Conservation (phyloP, 2,329 filamentous ascomycete species). For the Hawksworthiomyces lignivorus region DNA sequence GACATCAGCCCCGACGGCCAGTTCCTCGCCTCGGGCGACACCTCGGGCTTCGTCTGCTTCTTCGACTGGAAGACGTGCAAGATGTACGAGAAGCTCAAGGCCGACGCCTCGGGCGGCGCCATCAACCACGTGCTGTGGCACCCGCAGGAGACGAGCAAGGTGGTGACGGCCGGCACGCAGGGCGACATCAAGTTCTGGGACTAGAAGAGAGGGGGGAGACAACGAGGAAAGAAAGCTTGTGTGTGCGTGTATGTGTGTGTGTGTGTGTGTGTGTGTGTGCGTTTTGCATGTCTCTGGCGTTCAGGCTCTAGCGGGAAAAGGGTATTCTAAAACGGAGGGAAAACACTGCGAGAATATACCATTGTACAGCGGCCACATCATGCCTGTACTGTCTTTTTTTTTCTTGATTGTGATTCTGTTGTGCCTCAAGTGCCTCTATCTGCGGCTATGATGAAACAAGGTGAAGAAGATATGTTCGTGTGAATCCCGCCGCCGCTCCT, state of each 20-base stretch:
- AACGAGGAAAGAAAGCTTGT: background rate
- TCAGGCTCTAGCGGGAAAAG: background rate
- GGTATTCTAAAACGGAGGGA: background rate
- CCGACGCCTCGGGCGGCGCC: constrained; percentile 71
- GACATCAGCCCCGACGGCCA: constrained; percentile 85
- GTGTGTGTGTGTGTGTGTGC: no score
- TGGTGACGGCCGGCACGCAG: constrained; percentile 82
- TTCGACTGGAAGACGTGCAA: constrained; percentile 99
- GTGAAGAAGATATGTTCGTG: no score
- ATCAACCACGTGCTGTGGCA: constrained; percentile 91
- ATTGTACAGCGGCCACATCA: no score
- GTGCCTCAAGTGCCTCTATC: no score
- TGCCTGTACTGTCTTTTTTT: no score
- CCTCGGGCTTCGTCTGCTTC: constrained; percentile 83
- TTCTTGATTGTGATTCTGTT: no score
- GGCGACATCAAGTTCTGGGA: constrained; percentile 92
- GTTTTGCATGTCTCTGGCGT: constrained; percentile 5
- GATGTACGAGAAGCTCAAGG: constrained; percentile 95
- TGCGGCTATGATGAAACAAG: no score
- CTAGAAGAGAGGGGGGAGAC: constrained; percentile 33
- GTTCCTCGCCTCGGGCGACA: constrained; percentile 81
- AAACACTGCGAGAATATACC: no score
- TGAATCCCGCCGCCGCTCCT: no score
- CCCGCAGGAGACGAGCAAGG: constrained; percentile 93
- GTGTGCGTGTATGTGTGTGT: no score